phyloP scores from a whole-genome alignment of 495 filamentous ascomycete genomes.

The Tuber calosporum region DNA sequence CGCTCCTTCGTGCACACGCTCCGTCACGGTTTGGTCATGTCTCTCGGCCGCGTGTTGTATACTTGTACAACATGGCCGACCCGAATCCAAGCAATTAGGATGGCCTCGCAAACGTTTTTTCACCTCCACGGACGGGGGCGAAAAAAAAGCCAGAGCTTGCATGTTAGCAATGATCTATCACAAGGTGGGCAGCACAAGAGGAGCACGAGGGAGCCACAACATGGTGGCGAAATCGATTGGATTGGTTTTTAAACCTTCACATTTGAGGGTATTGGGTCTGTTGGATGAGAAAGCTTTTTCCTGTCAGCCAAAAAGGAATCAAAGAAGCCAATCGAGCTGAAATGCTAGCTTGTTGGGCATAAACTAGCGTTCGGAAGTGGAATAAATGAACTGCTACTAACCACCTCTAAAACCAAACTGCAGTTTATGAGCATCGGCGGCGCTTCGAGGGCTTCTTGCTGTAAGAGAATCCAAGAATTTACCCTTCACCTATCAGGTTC shows the following conservation, averaged over 20 bases:
- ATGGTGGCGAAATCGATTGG: slow-evolving; percentile 10
- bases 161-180: slow-evolving; percentile 28
- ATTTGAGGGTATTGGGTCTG: background rate
- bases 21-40: slow-evolving; percentile 17
- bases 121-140: slow-evolving; percentile 16
- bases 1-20: slow-evolving; percentile 14
- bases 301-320: background rate
- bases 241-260: background rate
- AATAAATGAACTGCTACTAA: background rate
- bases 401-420: slow-evolving; percentile 1
- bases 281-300: slow-evolving; percentile 1
- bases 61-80: slow-evolving; percentile 13
- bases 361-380: background rate
- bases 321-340: background rate
- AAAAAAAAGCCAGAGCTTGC: slow-evolving; percentile 1
- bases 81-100: slow-evolving; percentile 9
- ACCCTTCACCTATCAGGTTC: slow-evolving; percentile 28
- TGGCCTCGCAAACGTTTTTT: slow-evolving; percentile 29
- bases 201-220: slow-evolving; percentile 10
- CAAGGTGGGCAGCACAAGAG: slow-evolving; percentile 17
- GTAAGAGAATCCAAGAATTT: slow-evolving; percentile 20
- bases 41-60: slow-evolving; percentile 16
- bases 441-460: slow-evolving; percentile 23
- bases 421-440: background rate
- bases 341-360: background rate